A percentile compares a stretch with the other conserved stretches of the same genome.
These are phyloP conservation scores for Drechslerella stenobrocha DNA, from an alignment of 2,329 filamentous ascomycete genomes.

Conservation along the genomic window DNA sequence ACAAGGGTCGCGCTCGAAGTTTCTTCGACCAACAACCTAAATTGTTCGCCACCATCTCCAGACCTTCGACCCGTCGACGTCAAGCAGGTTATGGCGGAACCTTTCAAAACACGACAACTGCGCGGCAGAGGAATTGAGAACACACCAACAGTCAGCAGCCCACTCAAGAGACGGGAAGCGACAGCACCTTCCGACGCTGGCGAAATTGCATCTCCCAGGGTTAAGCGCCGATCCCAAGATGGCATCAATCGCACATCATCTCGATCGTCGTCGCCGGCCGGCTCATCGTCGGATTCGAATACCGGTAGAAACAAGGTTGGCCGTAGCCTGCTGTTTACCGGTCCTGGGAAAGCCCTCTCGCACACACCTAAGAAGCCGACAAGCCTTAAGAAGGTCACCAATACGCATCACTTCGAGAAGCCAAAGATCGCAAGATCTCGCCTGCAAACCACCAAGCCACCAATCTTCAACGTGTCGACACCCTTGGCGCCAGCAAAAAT, in stretches of 20 bases:
- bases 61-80: conserved; percentile 50
- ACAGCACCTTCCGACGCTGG: conserved; percentile 83
- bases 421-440: conserved; percentile 51
- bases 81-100: conserved; percentile 56
- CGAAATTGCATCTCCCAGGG: conserved; percentile 78
- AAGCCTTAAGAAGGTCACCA: conserved; percentile 39
- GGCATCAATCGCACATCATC: conserved; percentile 66
- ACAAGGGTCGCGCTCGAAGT: conserved; percentile 51
- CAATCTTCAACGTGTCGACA: conserved; percentile 49
- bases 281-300: conserved; percentile 58
- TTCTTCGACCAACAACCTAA: conserved; percentile 52
- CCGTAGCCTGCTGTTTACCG: conserved; percentile 60
- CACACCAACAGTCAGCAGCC: conserved; percentile 68
- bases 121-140: conserved; percentile 57
- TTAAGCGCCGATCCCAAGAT: conserved; percentile 83
- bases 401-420: conserved; percentile 49
- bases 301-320: conserved; percentile 56
- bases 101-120: conserved; percentile 60
- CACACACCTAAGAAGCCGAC: conserved; percentile 56
- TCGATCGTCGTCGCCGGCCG: conserved; percentile 59
- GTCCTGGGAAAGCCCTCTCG: conserved; percentile 53
- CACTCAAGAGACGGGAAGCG: conserved; percentile 87
- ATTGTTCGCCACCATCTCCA: conserved; percentile 49
- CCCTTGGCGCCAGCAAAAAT: conserved; percentile 49
- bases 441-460: conserved; percentile 47